Conservation (phyloP, 2,329 filamentous ascomycete species). For the Penicillium sp. region DNA sequence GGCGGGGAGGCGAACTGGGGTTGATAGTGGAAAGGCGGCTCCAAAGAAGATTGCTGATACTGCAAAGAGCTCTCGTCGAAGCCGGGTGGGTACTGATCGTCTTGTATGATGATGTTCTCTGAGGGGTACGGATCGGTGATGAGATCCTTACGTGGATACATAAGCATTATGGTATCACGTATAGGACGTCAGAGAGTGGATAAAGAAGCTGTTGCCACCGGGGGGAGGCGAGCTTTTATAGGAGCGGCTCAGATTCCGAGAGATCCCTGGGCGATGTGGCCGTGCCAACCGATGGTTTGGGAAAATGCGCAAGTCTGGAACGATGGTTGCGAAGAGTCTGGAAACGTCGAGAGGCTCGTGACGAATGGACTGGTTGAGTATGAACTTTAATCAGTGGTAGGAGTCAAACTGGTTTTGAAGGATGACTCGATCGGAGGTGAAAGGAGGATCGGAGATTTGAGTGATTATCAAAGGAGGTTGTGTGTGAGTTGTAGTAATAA, state of each 20-base stretch:
- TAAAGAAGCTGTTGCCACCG: slow-evolving; percentile 27
- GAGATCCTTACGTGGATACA: slow-evolving; percentile 42
- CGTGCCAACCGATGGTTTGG: slow-evolving; percentile 8
- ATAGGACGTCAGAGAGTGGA: slow-evolving; percentile 26
- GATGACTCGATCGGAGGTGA: slow-evolving; percentile 20
- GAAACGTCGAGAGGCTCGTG: slow-evolving; percentile 26
- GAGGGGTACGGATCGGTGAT: slow-evolving; percentile 37
- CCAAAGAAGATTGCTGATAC: slow-evolving; percentile 26
- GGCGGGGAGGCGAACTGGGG: slow-evolving; percentile 34
- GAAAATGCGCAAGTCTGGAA: slow-evolving; percentile 7
- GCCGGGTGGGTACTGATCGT: slow-evolving; percentile 35
- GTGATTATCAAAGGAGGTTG: neutral
- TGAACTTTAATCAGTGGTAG: slow-evolving; percentile 13
- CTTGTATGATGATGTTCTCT: slow-evolving; percentile 36
- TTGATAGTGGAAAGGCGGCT: slow-evolving; percentile 34
- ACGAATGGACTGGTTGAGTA: slow-evolving; percentile 9
- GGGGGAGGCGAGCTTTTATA: slow-evolving; percentile 28
- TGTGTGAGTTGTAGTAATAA: neutral
- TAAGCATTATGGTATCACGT: slow-evolving; percentile 37
- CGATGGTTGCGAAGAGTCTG: slow-evolving; percentile 26
- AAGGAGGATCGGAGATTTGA: neutral
- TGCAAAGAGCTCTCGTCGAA: slow-evolving; percentile 26
- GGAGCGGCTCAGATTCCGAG: slow-evolving; percentile 27
- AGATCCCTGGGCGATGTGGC: slow-evolving; percentile 21
- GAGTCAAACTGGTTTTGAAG: slow-evolving; percentile 11